Conservation (phyloP, 129 eudicot species). For the Chrysanthemum seticuspe region DNA sequence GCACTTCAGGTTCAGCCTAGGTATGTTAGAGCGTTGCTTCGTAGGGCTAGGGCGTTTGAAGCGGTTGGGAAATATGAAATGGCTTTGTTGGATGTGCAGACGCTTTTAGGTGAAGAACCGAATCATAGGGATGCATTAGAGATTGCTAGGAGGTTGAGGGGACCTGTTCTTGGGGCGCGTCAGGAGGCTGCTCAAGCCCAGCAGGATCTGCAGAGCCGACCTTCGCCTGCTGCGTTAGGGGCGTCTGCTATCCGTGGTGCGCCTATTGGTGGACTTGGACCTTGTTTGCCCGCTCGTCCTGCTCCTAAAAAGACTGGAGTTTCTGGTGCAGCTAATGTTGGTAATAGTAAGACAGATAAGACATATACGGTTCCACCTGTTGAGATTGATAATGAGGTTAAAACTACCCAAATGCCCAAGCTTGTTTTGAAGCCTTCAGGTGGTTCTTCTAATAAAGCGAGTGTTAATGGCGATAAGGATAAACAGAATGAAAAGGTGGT, state of each 20-base stretch:
- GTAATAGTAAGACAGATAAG: conserved; percentile 58
- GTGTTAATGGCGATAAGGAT: conserved; percentile 41
- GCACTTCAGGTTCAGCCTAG: conserved; percentile 89
- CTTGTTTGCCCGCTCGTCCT: conserved; percentile 82
- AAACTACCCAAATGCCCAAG: conserved; percentile 62
- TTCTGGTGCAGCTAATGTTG: conserved; percentile 34
- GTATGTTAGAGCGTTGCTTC: conserved; percentile 72
- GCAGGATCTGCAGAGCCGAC: conserved; percentile 91
- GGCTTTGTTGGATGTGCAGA: conserved; percentile 83
- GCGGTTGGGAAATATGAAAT: conserved; percentile 81
- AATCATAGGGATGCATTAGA: conserved; percentile 77
- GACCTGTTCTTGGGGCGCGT: conserved; percentile 53
- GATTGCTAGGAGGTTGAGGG: conserved; percentile 64
- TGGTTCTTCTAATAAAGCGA: conserved; percentile 51
- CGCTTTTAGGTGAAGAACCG: conserved; percentile 58
- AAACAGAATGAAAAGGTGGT: conserved; percentile 34
- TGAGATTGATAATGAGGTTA: conserved; percentile 58
- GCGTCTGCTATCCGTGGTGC: conserved; percentile 98
- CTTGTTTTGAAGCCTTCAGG: conserved; percentile 63
- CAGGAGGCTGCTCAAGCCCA: conserved; percentile 55
- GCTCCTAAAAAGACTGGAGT: conserved; percentile 60
- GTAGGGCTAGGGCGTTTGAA: conserved; percentile 94
- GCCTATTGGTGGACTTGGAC: conserved; percentile 84
- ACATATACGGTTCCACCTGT: conserved; percentile 38
- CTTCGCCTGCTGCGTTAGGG: conserved; percentile 96